Conservation (phyloP, 805 yeast genomes). For the Teunomyces kruisii region DNA sequence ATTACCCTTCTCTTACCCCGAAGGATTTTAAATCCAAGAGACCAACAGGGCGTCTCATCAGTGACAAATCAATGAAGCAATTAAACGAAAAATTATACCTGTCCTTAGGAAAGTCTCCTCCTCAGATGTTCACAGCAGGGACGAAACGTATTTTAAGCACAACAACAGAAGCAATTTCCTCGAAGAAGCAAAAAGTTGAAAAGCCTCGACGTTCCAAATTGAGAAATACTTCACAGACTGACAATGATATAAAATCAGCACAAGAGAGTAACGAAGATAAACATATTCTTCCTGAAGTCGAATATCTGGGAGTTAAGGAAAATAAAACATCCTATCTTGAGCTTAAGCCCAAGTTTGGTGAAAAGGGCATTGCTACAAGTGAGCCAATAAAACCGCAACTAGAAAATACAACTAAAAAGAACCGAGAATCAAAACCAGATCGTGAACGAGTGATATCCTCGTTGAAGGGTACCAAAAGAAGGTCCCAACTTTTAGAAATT, state of each 20-base stretch:
- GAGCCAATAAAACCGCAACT: constrained; percentile 4
- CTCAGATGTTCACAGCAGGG: constrained; percentile 17
- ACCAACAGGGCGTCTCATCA: constrained; percentile 2
- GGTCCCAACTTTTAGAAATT: constrained; percentile 27
- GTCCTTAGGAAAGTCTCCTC: constrained; percentile 26
- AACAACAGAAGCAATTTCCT: neutral
- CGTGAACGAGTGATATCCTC: constrained; percentile 12
- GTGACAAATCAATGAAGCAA: constrained; percentile 10
- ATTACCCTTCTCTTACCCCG: constrained; percentile 8
- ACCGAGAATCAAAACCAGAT: constrained; percentile 8
- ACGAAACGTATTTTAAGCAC: neutral
- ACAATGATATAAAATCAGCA: neutral
- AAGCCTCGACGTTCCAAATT: neutral
- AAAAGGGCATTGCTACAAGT: neutral
- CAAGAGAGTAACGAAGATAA: neutral
- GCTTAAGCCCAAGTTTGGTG: constrained; percentile 4
- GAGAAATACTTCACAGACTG: neutral
- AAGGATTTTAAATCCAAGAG: constrained; percentile 11
- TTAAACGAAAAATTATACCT: constrained; percentile 16
- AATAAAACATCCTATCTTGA: neutral
- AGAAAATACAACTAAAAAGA: constrained; percentile 2
- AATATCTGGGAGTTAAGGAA: neutral
- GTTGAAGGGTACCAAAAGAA: constrained; percentile 29
- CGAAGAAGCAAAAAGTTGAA: constrained; percentile 1
- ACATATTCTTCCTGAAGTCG: neutral